These are phyloP conservation scores for Pythium coloratum DNA, from an alignment of 352 stramenopile genomes.

Conservation along the genomic window DNA sequence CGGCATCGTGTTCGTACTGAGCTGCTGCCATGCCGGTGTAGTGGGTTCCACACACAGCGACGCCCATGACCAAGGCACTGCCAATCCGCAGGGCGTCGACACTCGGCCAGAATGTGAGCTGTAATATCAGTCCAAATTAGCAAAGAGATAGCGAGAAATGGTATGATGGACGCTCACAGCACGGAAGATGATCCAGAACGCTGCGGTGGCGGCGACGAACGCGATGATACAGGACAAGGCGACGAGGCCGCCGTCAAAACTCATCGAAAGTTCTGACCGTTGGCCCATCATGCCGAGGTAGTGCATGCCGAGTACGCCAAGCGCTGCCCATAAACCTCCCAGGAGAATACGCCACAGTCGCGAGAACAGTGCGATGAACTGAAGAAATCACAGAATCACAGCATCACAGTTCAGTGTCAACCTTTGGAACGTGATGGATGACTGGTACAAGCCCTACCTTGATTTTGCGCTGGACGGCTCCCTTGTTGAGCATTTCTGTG, in stretches of 20 bases:
- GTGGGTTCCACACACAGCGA: constrained; percentile 66
- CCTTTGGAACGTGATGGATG: too few relatives aligned
- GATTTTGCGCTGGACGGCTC: constrained; percentile 46
- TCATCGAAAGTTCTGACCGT: constrained; percentile 42
- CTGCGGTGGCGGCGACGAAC: constrained; percentile 54
- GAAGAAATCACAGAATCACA: not conserved
- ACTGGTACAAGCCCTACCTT: constrained; percentile 16
- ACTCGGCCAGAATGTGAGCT: constrained; percentile 67
- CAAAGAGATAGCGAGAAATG: not conserved
- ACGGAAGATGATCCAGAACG: constrained; percentile 74
- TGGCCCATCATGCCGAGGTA: constrained; percentile 76
- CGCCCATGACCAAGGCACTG: constrained; percentile 61
- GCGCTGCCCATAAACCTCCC: constrained; percentile 47
- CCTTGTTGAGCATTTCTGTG: constrained; percentile 46
- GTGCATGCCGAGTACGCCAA: constrained; percentile 73
- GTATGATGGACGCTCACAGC: constrained; percentile 27
- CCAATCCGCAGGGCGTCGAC: constrained; percentile 47
- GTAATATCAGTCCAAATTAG: not conserved
- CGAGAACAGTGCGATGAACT: constrained; percentile 62
- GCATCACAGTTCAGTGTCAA: not conserved
- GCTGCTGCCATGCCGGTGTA: constrained; percentile 56
- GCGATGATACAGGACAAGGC: constrained; percentile 52
- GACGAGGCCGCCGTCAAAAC: constrained; percentile 41
- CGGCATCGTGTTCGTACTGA: constrained; percentile 36
- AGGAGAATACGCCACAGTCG: constrained; percentile 49